Percentiles rank a stretch among this genome's conserved stretches.
These are phyloP conservation scores for Reticulascus tulasneorum DNA, from an alignment of 2,329 filamentous ascomycete genomes.

Conservation along the genomic window DNA sequence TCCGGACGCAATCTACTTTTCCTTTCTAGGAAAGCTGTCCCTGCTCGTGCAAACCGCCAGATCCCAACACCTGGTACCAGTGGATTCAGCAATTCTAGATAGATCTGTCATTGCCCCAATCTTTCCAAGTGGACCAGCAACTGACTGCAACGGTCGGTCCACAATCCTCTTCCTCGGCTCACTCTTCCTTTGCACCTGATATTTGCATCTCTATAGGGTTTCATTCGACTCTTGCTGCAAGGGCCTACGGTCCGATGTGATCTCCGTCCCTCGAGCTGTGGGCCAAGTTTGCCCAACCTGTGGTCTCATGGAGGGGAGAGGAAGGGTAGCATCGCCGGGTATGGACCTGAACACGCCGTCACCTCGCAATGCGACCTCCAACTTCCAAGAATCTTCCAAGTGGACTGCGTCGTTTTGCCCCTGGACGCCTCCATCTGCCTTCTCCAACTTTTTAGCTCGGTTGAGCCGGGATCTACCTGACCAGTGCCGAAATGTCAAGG, in stretches of 20 bases:
- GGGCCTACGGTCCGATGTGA: constrained; percentile 31
- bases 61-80: too few relatives aligned
- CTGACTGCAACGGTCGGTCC: too few relatives aligned
- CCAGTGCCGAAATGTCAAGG: constrained; percentile 23
- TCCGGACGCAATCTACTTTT: too few relatives aligned
- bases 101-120: too few relatives aligned
- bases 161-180: neutral
- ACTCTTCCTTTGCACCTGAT: neutral
- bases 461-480: constrained; percentile 25
- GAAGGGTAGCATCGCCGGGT: constrained; percentile 9
- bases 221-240: constrained; percentile 22
- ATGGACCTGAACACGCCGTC: neutral
- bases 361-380: constrained; percentile 2
- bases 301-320: constrained; percentile 1
- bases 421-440: constrained; percentile 12
- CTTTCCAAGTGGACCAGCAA: too few relatives aligned
- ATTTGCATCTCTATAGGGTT: neutral
- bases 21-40: too few relatives aligned
- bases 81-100: too few relatives aligned
- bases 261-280: constrained; percentile 14
- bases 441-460: constrained; percentile 21
- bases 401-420: neutral
- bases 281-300: neutral
- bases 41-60: too few relatives aligned
- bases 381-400: constrained; percentile 14